These are phyloP conservation scores for Boletellus ananiceps DNA, from an alignment of 768 basidiomycete species.

Conservation along the genomic window DNA sequence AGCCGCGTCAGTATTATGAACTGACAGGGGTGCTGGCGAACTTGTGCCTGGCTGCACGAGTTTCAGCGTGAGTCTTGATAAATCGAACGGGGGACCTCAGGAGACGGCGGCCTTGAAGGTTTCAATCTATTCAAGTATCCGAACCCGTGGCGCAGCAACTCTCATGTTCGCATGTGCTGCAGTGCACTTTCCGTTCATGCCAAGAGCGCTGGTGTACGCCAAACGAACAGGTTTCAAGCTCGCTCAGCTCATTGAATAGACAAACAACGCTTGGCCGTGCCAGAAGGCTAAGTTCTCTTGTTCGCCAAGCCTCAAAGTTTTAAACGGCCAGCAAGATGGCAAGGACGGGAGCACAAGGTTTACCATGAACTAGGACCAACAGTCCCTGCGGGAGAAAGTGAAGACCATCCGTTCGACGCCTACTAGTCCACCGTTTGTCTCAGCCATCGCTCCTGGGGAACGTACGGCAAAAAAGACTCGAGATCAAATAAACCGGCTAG, in stretches of 20 bases:
- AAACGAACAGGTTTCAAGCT: too few relatives aligned
- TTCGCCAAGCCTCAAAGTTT: too few relatives aligned
- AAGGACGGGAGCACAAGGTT: neutral
- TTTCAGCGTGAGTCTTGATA: too few relatives aligned
- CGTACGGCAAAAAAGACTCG: constrained; percentile 27
- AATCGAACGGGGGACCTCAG: neutral
- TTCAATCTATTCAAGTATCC: too few relatives aligned
- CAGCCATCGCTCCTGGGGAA: neutral
- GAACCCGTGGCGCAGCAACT: too few relatives aligned
- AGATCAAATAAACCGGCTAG: neutral
- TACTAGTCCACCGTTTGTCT: too few relatives aligned
- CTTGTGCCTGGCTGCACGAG: neutral
- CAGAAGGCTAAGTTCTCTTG: neutral
- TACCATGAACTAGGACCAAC: neutral
- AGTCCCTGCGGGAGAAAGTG: neutral
- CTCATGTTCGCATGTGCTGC: too few relatives aligned
- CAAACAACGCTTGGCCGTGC: neutral
- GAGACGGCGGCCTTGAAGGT: too few relatives aligned
- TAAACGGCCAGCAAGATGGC: too few relatives aligned
- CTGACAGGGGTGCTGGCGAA: neutral
- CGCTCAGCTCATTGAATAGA: too few relatives aligned
- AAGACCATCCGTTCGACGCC: neutral
- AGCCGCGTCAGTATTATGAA: neutral
- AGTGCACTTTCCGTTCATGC: too few relatives aligned
- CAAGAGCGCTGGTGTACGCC: too few relatives aligned